Evolutionary conservation across 2,329 filamentous ascomycete genomes (phyloP).

Genomic region (Cladosporium sp.): DNA sequence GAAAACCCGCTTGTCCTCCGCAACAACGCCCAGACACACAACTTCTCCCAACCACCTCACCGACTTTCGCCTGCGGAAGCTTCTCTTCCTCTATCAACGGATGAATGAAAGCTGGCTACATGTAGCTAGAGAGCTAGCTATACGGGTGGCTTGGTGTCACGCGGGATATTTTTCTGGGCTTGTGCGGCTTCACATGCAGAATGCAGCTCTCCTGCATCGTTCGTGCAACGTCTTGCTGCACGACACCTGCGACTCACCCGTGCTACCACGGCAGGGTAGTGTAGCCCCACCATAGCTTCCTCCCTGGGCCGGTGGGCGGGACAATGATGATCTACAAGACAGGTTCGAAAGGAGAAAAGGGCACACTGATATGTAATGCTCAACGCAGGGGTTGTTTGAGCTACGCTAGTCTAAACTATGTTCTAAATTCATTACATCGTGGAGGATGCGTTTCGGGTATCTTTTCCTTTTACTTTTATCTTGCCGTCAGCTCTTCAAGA

Average conservation of each 20-base stretch:
- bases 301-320: not conserved
- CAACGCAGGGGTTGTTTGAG: not conserved
- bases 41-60: not conserved
- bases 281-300: not conserved
- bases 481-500: not conserved
- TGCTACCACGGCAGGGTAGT: not conserved
- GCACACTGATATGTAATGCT: not conserved
- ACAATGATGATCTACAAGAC: not conserved
- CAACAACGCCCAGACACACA: not conserved
- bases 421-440: slow-evolving; percentile 30
- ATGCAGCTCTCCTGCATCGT: slow-evolving; percentile 4
- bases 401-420: not conserved
- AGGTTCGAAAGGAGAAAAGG: not conserved
- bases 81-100: not conserved
- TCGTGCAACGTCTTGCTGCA: slow-evolving; percentile 3
- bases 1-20: not conserved
- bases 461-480: slow-evolving; percentile 27
- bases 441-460: slow-evolving; percentile 35
- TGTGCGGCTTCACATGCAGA: not conserved
- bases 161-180: not conserved
- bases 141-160: slow-evolving; percentile 6
- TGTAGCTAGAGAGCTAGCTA: not conserved
- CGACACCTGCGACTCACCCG: not conserved
- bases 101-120: not conserved
- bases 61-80: not conserved